phyloP scores from a whole-genome alignment of 106 monocot species.

The Platanthera guangdongensis region DNA sequence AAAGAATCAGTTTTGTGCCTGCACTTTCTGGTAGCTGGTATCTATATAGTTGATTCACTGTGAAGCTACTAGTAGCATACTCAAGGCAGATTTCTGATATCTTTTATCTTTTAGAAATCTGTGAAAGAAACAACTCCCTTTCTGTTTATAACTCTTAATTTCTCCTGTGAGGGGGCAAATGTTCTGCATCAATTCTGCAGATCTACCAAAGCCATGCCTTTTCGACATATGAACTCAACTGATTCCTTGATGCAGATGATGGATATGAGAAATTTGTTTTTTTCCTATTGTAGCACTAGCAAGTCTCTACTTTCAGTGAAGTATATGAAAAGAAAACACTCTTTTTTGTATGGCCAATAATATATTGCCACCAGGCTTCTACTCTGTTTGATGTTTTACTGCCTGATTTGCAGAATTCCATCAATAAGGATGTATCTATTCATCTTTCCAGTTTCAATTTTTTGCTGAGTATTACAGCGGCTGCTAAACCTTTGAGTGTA shows the following conservation, averaged over 20 bases:
- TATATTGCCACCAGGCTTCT: too few species aligned
- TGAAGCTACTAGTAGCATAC: not conserved
- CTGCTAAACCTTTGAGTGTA: constrained; percentile 11
- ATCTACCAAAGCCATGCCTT: not conserved
- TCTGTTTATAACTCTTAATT: not conserved
- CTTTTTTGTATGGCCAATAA: too few species aligned
- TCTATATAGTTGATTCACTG: not conserved
- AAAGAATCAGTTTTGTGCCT: too few species aligned
- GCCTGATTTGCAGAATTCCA: constrained; percentile 4
- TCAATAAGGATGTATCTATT: constrained; percentile 8
- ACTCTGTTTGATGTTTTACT: not conserved
- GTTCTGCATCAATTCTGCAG: not conserved
- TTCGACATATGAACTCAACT: not conserved
- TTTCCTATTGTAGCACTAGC: not conserved
- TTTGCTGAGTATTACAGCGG: not conserved
- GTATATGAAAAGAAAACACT: not conserved
- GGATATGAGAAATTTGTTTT: not conserved
- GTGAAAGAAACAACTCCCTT: not conserved
- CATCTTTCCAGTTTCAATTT: not conserved
- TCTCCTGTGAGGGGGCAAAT: not conserved
- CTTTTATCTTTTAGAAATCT: not conserved
- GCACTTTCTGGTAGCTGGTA: not conserved
- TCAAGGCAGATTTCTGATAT: not conserved
- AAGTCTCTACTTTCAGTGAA: not conserved
- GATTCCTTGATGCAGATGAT: not conserved